Evolutionary conservation across 371 early-diverging fungal species (phyloP).

Genomic region (Saksenaea vasiformis): DNA sequence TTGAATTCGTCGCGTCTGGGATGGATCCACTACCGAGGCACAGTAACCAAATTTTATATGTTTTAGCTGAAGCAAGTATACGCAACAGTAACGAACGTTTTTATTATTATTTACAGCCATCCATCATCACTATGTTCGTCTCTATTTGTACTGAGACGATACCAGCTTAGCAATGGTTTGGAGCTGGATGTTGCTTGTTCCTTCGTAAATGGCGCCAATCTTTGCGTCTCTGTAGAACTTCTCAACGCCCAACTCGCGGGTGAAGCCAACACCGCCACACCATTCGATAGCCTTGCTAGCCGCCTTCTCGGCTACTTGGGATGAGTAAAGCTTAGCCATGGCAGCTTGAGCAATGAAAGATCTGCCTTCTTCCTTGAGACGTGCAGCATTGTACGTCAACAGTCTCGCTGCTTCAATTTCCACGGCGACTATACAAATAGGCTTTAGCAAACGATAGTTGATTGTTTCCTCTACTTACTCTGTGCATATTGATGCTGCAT

Average conservation of each 20-base stretch:
- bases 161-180: constrained; percentile 91
- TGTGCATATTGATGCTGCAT: constrained; percentile 98
- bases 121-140: neutral
- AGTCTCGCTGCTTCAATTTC: constrained; percentile 98
- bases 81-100: neutral
- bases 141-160: constrained; percentile 55
- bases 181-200: constrained; percentile 92
- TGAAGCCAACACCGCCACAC: constrained; percentile 98
- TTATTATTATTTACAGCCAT: neutral
- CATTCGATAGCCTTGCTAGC: constrained; percentile 92
- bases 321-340: constrained; percentile 96
- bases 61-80: too few relatives aligned
- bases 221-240: constrained; percentile 97
- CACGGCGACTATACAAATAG: constrained; percentile 59
- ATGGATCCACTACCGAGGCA: too few relatives aligned
- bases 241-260: constrained; percentile 76
- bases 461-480: constrained; percentile 32
- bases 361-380: constrained; percentile 93
- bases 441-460: neutral
- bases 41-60: too few relatives aligned
- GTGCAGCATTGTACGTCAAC: constrained; percentile 96
- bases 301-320: constrained; percentile 93
- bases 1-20: too few relatives aligned
- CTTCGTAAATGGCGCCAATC: constrained; percentile 87
- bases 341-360: constrained; percentile 94